Evolutionary conservation across 78 protist species (phyloP), one percentile per base, ranked within the genome.

Genomic region (Dictyostelium purpureum): DNA sequence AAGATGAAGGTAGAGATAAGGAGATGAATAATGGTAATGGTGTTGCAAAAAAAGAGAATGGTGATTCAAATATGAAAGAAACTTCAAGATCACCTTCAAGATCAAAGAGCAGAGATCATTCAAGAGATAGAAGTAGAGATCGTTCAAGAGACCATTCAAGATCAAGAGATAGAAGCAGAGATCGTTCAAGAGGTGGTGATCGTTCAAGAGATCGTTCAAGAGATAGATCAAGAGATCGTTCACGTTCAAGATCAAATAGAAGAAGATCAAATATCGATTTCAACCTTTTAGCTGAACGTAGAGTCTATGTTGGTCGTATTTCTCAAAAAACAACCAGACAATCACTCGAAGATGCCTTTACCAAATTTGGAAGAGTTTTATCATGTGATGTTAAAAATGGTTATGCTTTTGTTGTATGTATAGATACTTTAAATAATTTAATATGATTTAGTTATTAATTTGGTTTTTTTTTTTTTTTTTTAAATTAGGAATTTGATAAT

Each of bases 341-440:
- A 12, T 63, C 57, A 6, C 10, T 82, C 2, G 73, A 82, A 56
- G 63, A 51, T 18, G 4, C 45, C 19, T 82, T 82, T 47, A 52
- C n/a, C 21, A 82, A 70, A n/a, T 82, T 70, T 56, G 90, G 90
- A 42, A 70, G 54, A 56, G 40, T 82, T 54, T 33, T 82, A 63
- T 49, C 70, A 6, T 37, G 73, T 18, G 89, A 80, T 51, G 37
- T 80, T 28, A 80, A 80, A 51, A 19, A 21, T 67, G 89, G 89
- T 67, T 80, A 49, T 80, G 89, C 89, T 21, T 80, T 80, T 67
- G 89, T 80, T 80, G 89, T 80, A 80, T n/a, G 89, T 80, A 66
- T 66, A 28, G n/a, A 35, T 63, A 28, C 21, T 19, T 33, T 6
- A 45, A 2, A 10, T 43, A 47, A 28, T 35, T 19, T 16, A 40